phyloP scores from a whole-genome alignment of 345 rosid genomes.

The Isatis tinctoria region DNA sequence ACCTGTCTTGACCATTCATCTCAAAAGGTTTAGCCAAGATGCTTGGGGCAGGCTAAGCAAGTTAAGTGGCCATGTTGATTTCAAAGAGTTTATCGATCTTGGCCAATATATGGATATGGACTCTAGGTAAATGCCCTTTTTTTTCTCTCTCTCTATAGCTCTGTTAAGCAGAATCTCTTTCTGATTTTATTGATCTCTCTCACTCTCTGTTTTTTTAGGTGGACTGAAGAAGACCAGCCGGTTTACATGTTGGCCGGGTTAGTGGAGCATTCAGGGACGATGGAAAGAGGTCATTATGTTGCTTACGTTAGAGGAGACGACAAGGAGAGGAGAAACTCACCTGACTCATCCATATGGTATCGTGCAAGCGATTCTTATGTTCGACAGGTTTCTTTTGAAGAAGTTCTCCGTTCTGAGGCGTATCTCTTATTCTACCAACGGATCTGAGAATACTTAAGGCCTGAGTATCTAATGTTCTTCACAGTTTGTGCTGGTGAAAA shows the following conservation, averaged over 20 bases:
- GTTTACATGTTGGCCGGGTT: conserved; percentile 65
- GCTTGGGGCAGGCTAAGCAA: conserved; percentile 81
- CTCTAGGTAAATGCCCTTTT: conserved; percentile 54
- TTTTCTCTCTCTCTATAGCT: not conserved
- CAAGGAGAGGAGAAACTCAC: not conserved
- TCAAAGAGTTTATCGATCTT: conserved; percentile 65
- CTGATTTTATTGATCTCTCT: not conserved
- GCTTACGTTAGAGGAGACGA: conserved; percentile 65
- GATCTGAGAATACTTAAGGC: conserved; percentile 10
- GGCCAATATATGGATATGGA: conserved; percentile 73
- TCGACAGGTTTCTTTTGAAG: conserved; percentile 56
- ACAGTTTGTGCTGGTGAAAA: not conserved
- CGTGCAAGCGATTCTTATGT: conserved; percentile 59
- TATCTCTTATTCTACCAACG: conserved; percentile 81
- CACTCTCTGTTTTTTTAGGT: conserved; percentile 33
- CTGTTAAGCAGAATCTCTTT: not conserved
- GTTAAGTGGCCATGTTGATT: conserved; percentile 79
- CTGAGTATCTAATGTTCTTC: not conserved
- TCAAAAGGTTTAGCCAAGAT: conserved; percentile 93
- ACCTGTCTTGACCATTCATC: conserved; percentile 75
- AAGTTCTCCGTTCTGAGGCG: conserved; percentile 76
- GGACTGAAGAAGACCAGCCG: conserved; percentile 29
- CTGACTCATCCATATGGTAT: conserved; percentile 47
- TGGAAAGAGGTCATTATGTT: conserved; percentile 90
- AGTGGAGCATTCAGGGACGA: conserved; percentile 83